A percentile compares a stretch with the other conserved stretches of the same genome.
Evolutionary conservation across 2,329 filamentous ascomycete species (phyloP).

Genomic region (Pestalotiopsis sp.): DNA sequence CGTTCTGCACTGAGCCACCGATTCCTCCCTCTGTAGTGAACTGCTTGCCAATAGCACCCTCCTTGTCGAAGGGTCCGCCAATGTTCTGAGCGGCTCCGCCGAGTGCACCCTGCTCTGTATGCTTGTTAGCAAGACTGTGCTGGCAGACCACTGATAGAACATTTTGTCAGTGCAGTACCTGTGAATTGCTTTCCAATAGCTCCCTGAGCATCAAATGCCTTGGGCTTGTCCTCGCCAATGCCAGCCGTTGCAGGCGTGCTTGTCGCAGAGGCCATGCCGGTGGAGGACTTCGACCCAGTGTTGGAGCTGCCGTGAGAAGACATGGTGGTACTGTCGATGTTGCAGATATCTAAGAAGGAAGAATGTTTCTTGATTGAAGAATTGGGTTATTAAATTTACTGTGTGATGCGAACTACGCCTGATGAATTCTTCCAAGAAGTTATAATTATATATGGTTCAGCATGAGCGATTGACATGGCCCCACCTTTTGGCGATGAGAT

Average conservation of each 20-base stretch:
- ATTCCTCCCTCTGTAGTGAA: conserved; percentile 54
- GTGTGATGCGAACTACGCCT: too few relatives aligned
- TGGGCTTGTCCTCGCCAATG: conserved; percentile 34
- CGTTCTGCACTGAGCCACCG: conserved; percentile 51
- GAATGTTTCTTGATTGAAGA: neutral
- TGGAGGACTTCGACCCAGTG: conserved; percentile 28
- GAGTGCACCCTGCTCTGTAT: conserved; percentile 44
- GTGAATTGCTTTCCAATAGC: conserved; percentile 57
- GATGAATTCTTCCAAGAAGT: neutral
- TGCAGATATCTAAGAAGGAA: neutral
- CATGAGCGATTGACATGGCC: neutral
- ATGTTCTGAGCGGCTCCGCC: conserved; percentile 50
- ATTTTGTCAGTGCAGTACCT: conserved; percentile 28
- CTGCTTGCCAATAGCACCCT: conserved; percentile 54
- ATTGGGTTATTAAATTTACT: too few relatives aligned
- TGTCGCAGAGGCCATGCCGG: conserved; percentile 27
- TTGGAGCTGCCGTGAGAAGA: conserved; percentile 31
- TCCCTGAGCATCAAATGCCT: conserved; percentile 48
- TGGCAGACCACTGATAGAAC: neutral
- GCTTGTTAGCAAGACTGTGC: neutral
- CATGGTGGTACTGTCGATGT: conserved; percentile 20
- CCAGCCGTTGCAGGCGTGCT: conserved; percentile 30
- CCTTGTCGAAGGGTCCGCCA: conserved; percentile 49
- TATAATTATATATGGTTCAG: neutral
- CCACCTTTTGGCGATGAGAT: conserved; percentile 1